Evolutionary conservation across 441 rosid genomes (phyloP).

Genomic region (Gossypium laxum): DNA sequence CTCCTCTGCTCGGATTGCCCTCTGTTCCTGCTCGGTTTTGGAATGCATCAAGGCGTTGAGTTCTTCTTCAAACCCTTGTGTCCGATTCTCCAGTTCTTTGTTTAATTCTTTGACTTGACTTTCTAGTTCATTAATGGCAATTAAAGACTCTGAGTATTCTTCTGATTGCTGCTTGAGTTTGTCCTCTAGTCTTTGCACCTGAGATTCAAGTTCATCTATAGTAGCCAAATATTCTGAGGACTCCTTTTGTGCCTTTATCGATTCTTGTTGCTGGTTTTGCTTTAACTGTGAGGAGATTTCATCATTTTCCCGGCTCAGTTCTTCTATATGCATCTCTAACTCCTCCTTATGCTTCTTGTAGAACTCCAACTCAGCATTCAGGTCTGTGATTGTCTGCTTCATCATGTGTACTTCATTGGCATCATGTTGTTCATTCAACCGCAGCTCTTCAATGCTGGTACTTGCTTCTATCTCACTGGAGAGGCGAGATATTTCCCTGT

Average conservation of each 20-base stretch:
- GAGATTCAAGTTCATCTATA: slow-evolving; percentile 41
- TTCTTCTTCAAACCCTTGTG: slow-evolving; percentile 41
- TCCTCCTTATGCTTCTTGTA: slow-evolving; percentile 39
- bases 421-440: neutral
- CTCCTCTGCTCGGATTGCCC: slow-evolving; percentile 59
- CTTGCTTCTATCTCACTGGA: slow-evolving; percentile 29
- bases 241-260: slow-evolving; percentile 24
- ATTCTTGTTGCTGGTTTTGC: slow-evolving; percentile 22
- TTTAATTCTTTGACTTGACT: slow-evolving; percentile 37
- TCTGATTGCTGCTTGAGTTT: slow-evolving; percentile 43
- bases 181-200: slow-evolving; percentile 48
- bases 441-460: slow-evolving; percentile 23
- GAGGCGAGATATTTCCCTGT: slow-evolving; percentile 48
- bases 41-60: slow-evolving; percentile 37
- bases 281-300: slow-evolving; percentile 26
- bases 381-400: slow-evolving; percentile 34
- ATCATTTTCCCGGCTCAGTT: slow-evolving; percentile 33
- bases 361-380: slow-evolving; percentile 32
- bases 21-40: slow-evolving; percentile 52
- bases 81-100: slow-evolving; percentile 38
- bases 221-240: slow-evolving; percentile 29
- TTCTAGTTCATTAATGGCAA: slow-evolving; percentile 40
- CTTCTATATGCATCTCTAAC: slow-evolving; percentile 39
- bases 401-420: slow-evolving; percentile 27
- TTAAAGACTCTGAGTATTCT: slow-evolving; percentile 42